These are phyloP conservation scores for Vigna angularis DNA, from an alignment of 306 rosid species.

Conservation along the genomic window DNA sequence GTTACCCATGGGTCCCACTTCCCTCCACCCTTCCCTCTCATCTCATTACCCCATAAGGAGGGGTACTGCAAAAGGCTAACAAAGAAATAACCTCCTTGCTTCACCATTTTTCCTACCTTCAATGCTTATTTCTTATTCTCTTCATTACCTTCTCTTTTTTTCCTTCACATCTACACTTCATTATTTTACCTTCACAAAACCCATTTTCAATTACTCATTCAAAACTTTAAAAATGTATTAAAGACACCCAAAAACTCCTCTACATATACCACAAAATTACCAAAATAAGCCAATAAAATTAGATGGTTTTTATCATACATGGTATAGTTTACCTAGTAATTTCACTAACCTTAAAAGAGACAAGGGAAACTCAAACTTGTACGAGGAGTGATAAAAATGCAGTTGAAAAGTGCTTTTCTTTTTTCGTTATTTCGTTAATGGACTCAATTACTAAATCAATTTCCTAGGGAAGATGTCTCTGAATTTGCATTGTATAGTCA, in stretches of 20 bases:
- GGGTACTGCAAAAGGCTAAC: background rate
- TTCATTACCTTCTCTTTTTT: background rate
- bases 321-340: no score
- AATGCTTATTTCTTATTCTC: constrained; percentile 10
- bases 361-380: background rate
- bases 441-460: background rate
- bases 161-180: background rate
- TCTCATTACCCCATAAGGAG: constrained; percentile 4
- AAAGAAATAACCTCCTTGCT: background rate
- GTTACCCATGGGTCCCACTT: constrained; percentile 60
- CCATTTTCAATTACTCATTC: background rate
- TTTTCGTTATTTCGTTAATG: background rate
- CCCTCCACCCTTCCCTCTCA: constrained; percentile 4
- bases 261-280: background rate
- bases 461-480: constrained; percentile 21
- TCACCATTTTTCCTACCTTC: constrained; percentile 30
- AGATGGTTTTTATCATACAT: no score
- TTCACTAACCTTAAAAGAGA: background rate
- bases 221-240: background rate
- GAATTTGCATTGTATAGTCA: constrained; percentile 22
- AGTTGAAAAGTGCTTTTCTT: background rate
- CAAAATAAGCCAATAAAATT: background rate
- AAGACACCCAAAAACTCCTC: background rate
- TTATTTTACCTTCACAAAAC: background rate
- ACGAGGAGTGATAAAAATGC: background rate